Evolutionary conservation across 257 asterid genomes (phyloP).

Genomic region (Euphrasia confusa): DNA sequence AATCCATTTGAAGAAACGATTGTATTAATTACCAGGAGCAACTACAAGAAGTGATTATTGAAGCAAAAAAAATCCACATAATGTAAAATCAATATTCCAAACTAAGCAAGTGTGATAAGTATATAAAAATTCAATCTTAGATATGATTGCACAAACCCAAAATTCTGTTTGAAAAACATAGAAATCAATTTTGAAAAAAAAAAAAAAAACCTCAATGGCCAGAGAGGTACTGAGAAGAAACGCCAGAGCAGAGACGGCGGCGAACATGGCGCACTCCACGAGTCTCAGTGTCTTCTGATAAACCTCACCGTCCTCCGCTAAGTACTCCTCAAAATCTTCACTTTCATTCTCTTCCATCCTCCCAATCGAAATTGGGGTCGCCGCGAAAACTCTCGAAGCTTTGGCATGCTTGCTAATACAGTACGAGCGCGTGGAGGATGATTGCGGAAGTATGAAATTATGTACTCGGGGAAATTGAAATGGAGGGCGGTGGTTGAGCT

Average conservation of each 20-base stretch:
- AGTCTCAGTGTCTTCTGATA: slow-evolving; percentile 75
- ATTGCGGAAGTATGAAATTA: slow-evolving; percentile 18
- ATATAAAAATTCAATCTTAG: slow-evolving; percentile 7
- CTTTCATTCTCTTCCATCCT: slow-evolving; percentile 27
- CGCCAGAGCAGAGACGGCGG: slow-evolving; percentile 89
- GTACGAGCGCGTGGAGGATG: slow-evolving; percentile 21
- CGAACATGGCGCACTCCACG: slow-evolving; percentile 97
- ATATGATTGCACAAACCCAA: neutral
- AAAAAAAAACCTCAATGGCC: slow-evolving; percentile 78
- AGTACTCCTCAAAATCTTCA: slow-evolving; percentile 57
- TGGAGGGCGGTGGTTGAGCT: slow-evolving; percentile 19
- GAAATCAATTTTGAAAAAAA: neutral
- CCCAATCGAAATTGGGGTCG: slow-evolving; percentile 34
- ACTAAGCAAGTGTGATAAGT: neutral
- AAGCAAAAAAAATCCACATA: no score
- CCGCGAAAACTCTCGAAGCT: slow-evolving; percentile 26
- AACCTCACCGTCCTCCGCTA: slow-evolving; percentile 83
- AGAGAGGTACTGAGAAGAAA: slow-evolving; percentile 92
- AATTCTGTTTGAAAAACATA: neutral
- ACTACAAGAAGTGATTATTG: no score
- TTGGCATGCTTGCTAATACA: slow-evolving; percentile 25
- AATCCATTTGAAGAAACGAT: no score
- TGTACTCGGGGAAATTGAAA: slow-evolving; percentile 19
- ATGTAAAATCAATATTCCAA: no score
- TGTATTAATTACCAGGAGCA: no score